These are phyloP conservation scores for Alternaria conjuncta DNA, from an alignment of 2,329 filamentous ascomycete species.

Conservation along the genomic window DNA sequence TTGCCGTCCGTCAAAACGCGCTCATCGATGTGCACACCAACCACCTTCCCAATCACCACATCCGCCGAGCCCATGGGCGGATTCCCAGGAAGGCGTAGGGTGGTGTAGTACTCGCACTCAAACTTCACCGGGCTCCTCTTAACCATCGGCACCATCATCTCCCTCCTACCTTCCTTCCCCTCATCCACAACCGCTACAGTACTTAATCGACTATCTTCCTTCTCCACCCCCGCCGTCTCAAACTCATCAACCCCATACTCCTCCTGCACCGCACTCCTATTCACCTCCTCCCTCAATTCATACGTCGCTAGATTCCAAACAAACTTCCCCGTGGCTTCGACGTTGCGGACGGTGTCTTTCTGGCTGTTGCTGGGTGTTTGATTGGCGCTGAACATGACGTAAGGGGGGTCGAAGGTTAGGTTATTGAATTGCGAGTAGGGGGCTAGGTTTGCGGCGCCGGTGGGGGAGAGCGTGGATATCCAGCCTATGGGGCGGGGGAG, in stretches of 20 bases:
- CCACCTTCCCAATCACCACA: conserved; percentile 63
- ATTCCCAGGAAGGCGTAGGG: conserved; percentile 62
- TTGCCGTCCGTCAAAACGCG: conserved; percentile 61
- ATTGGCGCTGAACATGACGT: conserved; percentile 68
- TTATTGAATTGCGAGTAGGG: conserved; percentile 70
- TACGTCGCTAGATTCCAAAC: conserved; percentile 67
- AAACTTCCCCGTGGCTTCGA: conserved; percentile 62
- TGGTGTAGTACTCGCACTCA: conserved; percentile 63
- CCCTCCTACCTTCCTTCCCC: neutral
- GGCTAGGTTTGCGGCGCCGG: conserved; percentile 61
- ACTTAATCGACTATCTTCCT: conserved; percentile 55
- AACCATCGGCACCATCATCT: conserved; percentile 58
- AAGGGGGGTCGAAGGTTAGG: conserved; percentile 67
- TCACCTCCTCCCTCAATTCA: conserved; percentile 62
- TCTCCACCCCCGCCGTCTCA: conserved; percentile 56
- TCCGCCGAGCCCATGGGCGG: conserved; percentile 65
- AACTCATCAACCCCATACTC: conserved; percentile 63
- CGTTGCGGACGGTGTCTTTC: conserved; percentile 66
- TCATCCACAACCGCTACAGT: too few relatives aligned
- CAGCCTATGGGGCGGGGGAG: conserved; percentile 68
- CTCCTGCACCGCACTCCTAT: conserved; percentile 60
- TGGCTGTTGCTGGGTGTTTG: conserved; percentile 55
- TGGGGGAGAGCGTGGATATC: conserved; percentile 63
- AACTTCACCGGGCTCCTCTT: conserved; percentile 62
- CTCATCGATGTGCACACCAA: conserved; percentile 65